Conservation (phyloP, 2,329 filamentous ascomycete species). For the Cephalotrichum gorgonifer region DNA sequence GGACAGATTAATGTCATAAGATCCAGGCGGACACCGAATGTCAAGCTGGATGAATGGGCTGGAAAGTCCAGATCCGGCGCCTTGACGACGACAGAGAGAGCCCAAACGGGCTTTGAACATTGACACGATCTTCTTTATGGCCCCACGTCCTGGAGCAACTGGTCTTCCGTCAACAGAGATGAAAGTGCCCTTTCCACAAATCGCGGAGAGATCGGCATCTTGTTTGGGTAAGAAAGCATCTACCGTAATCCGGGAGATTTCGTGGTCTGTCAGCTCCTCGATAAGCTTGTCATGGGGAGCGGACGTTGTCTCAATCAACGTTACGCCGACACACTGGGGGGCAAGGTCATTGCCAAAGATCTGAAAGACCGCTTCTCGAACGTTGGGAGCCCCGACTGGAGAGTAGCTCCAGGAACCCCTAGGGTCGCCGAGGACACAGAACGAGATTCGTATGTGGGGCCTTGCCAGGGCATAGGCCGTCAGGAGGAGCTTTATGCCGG, state of each 20-base stretch:
- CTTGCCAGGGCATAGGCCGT: constrained; percentile 57
- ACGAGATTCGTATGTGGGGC: constrained; percentile 47
- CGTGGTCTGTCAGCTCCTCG: neutral
- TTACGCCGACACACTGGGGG: constrained; percentile 38
- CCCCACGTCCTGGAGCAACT: constrained; percentile 42
- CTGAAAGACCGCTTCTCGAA: constrained; percentile 51
- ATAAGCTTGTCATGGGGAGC: neutral
- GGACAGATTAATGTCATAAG: constrained; percentile 64
- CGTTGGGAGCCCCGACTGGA: constrained; percentile 35
- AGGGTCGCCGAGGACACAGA: constrained; percentile 48
- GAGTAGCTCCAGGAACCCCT: constrained; percentile 50
- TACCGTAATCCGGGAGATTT: constrained; percentile 24
- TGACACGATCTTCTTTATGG: constrained; percentile 46
- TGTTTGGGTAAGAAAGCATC: constrained; percentile 48
- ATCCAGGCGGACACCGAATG: constrained; percentile 48
- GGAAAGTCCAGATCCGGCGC: constrained; percentile 20
- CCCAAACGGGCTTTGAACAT: constrained; percentile 41
- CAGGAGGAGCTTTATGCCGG: constrained; percentile 49
- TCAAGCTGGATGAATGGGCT: constrained; percentile 55
- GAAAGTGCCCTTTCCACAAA: constrained; percentile 41
- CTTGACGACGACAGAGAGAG: constrained; percentile 13
- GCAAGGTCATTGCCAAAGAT: constrained; percentile 48
- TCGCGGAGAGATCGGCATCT: constrained; percentile 29
- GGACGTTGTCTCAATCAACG: constrained; percentile 14
- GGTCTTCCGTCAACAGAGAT: constrained; percentile 61